Base-by-base conservation (phyloP, 805 yeast species). In the Candida arabinofermentans region DNA sequence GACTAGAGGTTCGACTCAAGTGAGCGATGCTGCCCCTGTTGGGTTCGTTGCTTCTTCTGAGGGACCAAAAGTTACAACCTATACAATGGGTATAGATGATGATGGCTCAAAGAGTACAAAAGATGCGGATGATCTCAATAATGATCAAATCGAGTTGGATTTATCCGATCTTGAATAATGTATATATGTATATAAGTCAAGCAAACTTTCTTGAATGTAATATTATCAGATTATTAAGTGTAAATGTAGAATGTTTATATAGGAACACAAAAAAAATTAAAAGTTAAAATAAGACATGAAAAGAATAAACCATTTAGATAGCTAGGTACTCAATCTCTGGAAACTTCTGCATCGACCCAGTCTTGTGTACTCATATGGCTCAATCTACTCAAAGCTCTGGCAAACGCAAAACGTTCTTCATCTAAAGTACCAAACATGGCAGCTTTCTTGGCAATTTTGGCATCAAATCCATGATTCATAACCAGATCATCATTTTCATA, bases 401-500 rank as follows among this genome's bases (percentile, higher is more conserved):
- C 96, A 70, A 91, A 91, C 17, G 99, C 99, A 68, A 91, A 93
- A 61, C 83, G 77, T 66, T 91, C 99, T 63, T 91, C 99, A 63
- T 89, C 98, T 31, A 93, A 75, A 5, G 49, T 56, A 37, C 86
- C 86, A 67, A 93, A 91, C 76, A 86, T 76, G 51, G 79, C 58
- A 1, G 89, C 85, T 57, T 79, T 78, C 51, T 78, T 74, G 9
- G 87, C 90, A 44, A 84, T 69, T 47, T 79, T 79, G 46, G 79
- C 75, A 50, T 83, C 85, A 48, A 86, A 83, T 0, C 93, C 95
- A 61, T 86, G 88, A 45, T 81, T 74, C n/a, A 71, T 73, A 18
- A 84, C 86, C 61, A 86, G 64, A 19, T 76, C 81, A 53, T 81
- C 86, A 42, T 76, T 63, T 44, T 74, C 77, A 36, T 56, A 62